Percentiles rank a stretch among this genome's conserved stretches.
Conservation (phyloP, 441 rosid genomes). For the Erodium chrysanthum region DNA sequence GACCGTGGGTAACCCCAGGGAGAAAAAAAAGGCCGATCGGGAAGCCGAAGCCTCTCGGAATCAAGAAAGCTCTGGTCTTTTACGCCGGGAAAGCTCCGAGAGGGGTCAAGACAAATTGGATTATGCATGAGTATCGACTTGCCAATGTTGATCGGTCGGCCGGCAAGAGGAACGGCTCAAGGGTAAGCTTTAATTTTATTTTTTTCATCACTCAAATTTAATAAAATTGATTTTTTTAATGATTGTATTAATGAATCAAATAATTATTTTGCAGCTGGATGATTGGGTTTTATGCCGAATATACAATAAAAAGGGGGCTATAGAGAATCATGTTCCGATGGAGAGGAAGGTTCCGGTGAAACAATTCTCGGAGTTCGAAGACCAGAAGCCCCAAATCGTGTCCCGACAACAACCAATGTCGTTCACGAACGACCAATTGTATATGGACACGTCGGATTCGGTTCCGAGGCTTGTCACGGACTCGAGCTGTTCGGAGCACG, state of each 20-base stretch:
- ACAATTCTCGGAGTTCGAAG: constrained; percentile 23
- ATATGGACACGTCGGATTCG: constrained; percentile 52
- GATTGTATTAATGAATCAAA: too few relatives aligned
- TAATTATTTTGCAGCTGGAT: constrained; percentile 51
- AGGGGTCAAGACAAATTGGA: constrained; percentile 88
- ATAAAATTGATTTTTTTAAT: background rate
- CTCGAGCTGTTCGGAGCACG: constrained; percentile 59
- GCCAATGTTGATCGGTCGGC: constrained; percentile 73
- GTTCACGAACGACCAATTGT: constrained; percentile 19
- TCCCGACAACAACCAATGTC: constrained; percentile 9
- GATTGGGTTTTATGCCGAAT: constrained; percentile 88
- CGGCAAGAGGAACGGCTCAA: constrained; percentile 39
- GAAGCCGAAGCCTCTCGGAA: constrained; percentile 66
- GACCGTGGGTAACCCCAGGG: constrained; percentile 96
- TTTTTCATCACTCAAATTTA: background rate
- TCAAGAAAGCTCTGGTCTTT: constrained; percentile 81
- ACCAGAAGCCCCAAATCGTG: constrained; percentile 32
- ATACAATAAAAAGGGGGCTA: constrained; percentile 81
- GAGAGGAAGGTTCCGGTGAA: constrained; percentile 20
- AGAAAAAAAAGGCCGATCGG: constrained; percentile 64
- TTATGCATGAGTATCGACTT: constrained; percentile 90
- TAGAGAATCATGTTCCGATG: constrained; percentile 40
- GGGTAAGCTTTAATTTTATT: constrained; percentile 29
- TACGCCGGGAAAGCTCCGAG: constrained; percentile 84
- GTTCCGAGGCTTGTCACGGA: constrained; percentile 50